A percentile compares a stretch with the other conserved stretches of the same genome.
Conservation (phyloP, 768 basidiomycete species). For the Hysterangium stoloniferum region DNA sequence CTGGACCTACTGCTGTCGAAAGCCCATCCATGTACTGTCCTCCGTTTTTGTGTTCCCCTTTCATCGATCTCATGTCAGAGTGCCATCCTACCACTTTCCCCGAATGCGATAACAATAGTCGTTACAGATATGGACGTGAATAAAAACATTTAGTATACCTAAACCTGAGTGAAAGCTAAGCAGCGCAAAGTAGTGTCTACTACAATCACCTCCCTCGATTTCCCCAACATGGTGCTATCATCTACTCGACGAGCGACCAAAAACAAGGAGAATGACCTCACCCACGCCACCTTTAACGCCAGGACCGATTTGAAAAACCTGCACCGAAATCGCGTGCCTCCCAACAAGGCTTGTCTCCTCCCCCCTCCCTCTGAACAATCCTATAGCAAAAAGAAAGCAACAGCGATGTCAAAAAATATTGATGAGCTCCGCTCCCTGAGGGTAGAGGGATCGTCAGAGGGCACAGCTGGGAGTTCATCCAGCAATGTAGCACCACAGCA, state of each 20-base stretch:
- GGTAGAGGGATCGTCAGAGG: too few relatives aligned
- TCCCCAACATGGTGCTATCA: constrained; percentile 1
- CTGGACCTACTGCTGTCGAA: constrained; percentile 1
- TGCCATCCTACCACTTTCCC: neutral
- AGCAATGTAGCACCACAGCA: neutral
- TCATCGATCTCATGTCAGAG: neutral
- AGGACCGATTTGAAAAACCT: neutral
- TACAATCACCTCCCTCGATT: neutral
- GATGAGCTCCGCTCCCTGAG: too few relatives aligned
- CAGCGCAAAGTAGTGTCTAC: neutral
- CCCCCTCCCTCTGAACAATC: too few relatives aligned
- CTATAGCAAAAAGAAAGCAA: too few relatives aligned
- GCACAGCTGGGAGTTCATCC: neutral
- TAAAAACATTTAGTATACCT: neutral
- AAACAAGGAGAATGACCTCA: constrained; percentile 2
- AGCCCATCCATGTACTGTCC: too few relatives aligned
- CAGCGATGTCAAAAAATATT: too few relatives aligned
- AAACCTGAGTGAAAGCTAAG: neutral
- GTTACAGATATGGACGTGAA: neutral
- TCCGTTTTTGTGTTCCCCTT: neutral
- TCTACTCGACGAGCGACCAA: neutral
- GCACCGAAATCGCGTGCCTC: too few relatives aligned
- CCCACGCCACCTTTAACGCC: neutral
- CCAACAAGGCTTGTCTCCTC: neutral
- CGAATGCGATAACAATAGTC: neutral